A percentile compares a stretch with the other conserved stretches of the same genome.
Conservation (phyloP, 139 green algal genomes). For the Picochlorum sp. region DNA sequence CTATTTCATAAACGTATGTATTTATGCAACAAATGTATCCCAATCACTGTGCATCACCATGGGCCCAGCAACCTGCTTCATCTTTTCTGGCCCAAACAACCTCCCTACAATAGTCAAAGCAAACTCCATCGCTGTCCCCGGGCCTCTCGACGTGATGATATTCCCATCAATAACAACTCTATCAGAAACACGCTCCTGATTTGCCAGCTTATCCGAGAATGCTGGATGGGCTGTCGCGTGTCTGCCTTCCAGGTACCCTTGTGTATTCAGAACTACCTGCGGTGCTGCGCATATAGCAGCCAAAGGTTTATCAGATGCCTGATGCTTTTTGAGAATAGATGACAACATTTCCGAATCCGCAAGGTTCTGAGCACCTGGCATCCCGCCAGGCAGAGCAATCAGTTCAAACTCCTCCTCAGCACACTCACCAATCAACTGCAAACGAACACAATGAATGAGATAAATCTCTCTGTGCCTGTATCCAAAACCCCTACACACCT, state of each 20-base stretch:
- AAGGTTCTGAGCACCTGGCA: slow-evolving; percentile 87
- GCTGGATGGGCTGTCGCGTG: slow-evolving; percentile 81
- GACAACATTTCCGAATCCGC: slow-evolving; percentile 51
- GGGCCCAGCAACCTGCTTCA: slow-evolving; percentile 71
- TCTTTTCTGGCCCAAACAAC: slow-evolving; percentile 80
- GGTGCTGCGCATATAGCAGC: slow-evolving; percentile 94
- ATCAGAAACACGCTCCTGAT: slow-evolving; percentile 50
- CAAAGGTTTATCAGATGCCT: slow-evolving; percentile 27
- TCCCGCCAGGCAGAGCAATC: slow-evolving; percentile 84
- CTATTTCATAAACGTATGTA: not conserved
- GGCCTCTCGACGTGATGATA: slow-evolving; percentile 75
- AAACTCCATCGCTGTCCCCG: slow-evolving; percentile 93
- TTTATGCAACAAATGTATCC: slow-evolving; percentile 10
- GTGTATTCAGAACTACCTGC: slow-evolving; percentile 73
- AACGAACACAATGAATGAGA: not conserved
- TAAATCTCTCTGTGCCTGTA: not conserved
- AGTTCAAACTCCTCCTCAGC: slow-evolving; percentile 58
- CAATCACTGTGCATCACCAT: slow-evolving; percentile 75
- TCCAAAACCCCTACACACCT: slow-evolving; percentile 3
- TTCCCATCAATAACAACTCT: slow-evolving; percentile 83
- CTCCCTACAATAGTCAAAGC: slow-evolving; percentile 78
- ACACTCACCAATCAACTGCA: slow-evolving; percentile 35
- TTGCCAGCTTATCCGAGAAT: slow-evolving; percentile 64
- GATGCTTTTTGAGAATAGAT: slow-evolving; percentile 54
- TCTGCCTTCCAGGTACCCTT: slow-evolving; percentile 62